These are phyloP conservation scores for Phtheirospermum japonicum DNA, from an alignment of 257 asterid species.

Conservation along the genomic window DNA sequence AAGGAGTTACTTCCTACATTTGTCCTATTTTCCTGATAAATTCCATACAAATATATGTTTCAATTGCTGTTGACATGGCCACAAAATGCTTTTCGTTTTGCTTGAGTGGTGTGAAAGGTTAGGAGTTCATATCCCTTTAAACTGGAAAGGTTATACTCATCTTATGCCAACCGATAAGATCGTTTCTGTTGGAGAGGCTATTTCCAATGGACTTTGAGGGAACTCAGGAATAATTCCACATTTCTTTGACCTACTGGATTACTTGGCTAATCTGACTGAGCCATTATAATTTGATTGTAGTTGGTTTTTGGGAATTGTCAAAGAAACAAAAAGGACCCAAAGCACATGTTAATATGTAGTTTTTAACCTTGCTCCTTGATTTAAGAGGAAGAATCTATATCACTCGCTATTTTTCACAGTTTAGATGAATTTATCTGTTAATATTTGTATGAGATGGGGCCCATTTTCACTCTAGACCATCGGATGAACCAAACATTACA, in stretches of 20 bases:
- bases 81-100: conserved; percentile 6
- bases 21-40: conserved; percentile 18
- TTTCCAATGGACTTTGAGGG: conserved; percentile 20
- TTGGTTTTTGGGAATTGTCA: too few relatives aligned
- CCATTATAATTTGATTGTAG: too few relatives aligned
- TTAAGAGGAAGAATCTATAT: neutral
- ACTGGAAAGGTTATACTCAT: conserved; percentile 6
- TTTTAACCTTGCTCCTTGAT: neutral
- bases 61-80: conserved; percentile 15
- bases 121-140: conserved; percentile 3
- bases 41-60: conserved; percentile 8
- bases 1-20: conserved; percentile 15
- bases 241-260: conserved; percentile 2
- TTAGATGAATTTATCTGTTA: neutral
- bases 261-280: too few relatives aligned
- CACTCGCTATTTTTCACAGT: neutral
- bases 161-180: neutral
- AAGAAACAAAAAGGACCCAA: neutral
- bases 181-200: neutral
- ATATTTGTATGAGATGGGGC: neutral
- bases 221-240: conserved; percentile 8
- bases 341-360: conserved; percentile 1
- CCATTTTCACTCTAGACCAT: neutral
- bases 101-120: conserved; percentile 13
- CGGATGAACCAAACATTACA: neutral